Base-by-base conservation (phyloP, 306 rosid species). In the Cucurbita pepo region DNA sequence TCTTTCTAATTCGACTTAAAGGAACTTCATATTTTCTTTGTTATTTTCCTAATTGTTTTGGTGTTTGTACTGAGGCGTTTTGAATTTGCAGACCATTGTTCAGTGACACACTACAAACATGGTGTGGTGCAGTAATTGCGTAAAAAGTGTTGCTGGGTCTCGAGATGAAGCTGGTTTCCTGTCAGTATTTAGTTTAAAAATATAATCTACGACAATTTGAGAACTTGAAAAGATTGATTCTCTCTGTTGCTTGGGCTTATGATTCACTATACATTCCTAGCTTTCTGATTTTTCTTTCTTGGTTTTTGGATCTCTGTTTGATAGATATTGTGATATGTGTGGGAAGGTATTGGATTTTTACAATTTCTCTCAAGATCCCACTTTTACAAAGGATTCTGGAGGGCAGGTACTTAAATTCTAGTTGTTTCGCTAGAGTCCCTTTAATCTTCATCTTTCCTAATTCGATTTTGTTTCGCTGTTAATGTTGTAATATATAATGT, bases 321-420 rank as follows among this genome's bases (percentile, higher is more conserved):
- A 44, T 53, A 75, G 76, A 60, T 75, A 52, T 15, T 75, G 82
- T 71, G 58, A 61, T 10, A 30, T 30, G 45, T 79, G 82, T 36
- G 79, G 82, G 43, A 79, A 70, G 76, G 79, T 79, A 8, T 60
- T 79, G 63, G 77, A 69, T 67, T 70, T 18, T 52, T 74, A 51
- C 41, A 52, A 43, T 69, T 75, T 36, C 59, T 59, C 73, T 61
- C 73, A 70, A 6, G 79, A 70, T 7, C 54, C 82, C 16, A 60
- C 73, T n/a, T 79, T 79, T 41, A 25, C 54, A 0, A 75, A 79
- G 78, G 56, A 75, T 61, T 8, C 69, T 1, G 48, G 67, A 5
- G 82, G 82, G 45, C 79, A 70, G 79, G 79, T 69, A 50, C 41
- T 25, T 67, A 66, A 45, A 44, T 21, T 67, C 19, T 65, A 19